Base-by-base conservation (phyloP, 2,329 filamentous ascomycete species). In the Hypoxylon sp. region DNA sequence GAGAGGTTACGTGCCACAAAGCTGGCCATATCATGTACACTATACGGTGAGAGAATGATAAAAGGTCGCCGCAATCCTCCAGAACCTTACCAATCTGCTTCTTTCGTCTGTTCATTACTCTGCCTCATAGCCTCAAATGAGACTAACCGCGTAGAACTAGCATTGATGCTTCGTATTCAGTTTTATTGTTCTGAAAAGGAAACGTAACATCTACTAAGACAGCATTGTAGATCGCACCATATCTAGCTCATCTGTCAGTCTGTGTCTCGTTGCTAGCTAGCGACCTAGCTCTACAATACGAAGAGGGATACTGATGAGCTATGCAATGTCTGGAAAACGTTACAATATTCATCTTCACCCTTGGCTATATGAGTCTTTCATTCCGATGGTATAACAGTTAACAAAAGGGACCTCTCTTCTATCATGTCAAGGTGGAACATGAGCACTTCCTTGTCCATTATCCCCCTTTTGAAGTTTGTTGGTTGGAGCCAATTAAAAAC, bases 291-390 rank as follows among this genome's bases (percentile, higher is more conserved):
- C 27, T 23, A 37, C 25, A 29, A 61, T 54, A 45, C 11, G 23
- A 53, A 65, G 52, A 65, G 58, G 57, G 54, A 62, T 67, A 7
- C 14, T 29, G 39, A 34, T 64, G 25, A 67, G 48, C 46, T 61
- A 67, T 69, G 67, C 46, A 53, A 64, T 66, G 53, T 69, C 53
- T 63, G 25, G 27, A 47, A 39, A 11, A 58, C 5, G 51, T 55
- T 52, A 23, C 43, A 25, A 9, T 34, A 46, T 62, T 39, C 25
- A 37, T 45, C 47, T 32, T 47, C 25, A 32, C 47, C 62, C 53
- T 45, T 2, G 41, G 9, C 29, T 56, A 63, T 59, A 55, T 48
- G 23, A 50, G 29, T 60, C 21, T 39, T 14, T 25, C 61, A 56
- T 63, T 48, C 37, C 52, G 43, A 61, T 50, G 8, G 5, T 32